These are phyloP conservation scores for Leishmania guyanensis DNA, from an alignment of 208 protist genomes.

Conservation along the genomic window DNA sequence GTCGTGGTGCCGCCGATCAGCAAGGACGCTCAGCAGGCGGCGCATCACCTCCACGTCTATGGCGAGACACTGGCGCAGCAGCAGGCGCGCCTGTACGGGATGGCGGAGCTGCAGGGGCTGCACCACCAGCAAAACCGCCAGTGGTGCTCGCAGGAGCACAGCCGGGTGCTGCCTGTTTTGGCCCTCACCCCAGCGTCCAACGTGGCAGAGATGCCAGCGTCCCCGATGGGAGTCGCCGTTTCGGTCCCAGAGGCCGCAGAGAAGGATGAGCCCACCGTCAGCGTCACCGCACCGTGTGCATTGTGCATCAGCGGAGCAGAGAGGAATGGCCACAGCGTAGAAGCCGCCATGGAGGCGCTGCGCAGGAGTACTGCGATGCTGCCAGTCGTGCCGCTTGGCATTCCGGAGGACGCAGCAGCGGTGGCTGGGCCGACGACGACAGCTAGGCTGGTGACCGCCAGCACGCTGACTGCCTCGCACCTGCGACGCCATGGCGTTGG, in stretches of 20 bases:
- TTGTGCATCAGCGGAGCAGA: neutral
- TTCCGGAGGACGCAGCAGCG: neutral
- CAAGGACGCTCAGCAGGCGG: constrained; percentile 16
- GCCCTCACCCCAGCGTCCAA: neutral
- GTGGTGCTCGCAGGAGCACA: neutral
- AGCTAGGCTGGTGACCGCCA: neutral
- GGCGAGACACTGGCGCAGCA: constrained; percentile 14
- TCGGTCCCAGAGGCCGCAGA: neutral
- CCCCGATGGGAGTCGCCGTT: neutral
- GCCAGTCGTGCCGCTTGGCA: constrained; percentile 3
- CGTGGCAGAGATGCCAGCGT: neutral
- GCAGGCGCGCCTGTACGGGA: constrained; percentile 12
- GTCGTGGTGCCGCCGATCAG: constrained; percentile 28
- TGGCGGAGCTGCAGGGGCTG: neutral
- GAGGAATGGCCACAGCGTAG: neutral
- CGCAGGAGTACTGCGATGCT: constrained; percentile 10
- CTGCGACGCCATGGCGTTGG: constrained; percentile 7
- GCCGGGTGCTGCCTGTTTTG: neutral
- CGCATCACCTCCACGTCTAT: neutral
- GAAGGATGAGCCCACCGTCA: neutral
- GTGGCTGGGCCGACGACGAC: neutral
- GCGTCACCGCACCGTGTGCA: neutral
- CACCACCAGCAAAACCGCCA: neutral
- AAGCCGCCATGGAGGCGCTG: neutral
- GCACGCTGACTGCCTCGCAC: neutral